phyloP scores from a whole-genome alignment of 1,284 basidiomycete genomes.

The Testicularia cyperi region DNA sequence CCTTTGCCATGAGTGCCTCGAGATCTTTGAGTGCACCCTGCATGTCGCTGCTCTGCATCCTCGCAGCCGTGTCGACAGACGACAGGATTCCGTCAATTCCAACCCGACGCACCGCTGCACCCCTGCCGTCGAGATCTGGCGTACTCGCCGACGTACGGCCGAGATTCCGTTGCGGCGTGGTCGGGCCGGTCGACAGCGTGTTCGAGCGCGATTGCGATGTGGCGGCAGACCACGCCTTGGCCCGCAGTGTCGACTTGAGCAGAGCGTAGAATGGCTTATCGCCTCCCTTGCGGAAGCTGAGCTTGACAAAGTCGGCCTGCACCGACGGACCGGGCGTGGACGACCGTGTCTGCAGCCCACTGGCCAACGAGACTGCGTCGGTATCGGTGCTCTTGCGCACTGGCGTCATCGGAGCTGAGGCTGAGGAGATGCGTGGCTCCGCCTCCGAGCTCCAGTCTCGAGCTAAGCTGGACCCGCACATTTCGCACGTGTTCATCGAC shows the following conservation, averaged over 20 bases:
- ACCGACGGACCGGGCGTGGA: conserved; percentile 67
- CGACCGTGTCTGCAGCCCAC: conserved; percentile 24
- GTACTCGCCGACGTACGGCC: conserved; percentile 7
- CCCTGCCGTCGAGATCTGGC: conserved; percentile 39
- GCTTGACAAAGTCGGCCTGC: conserved; percentile 62
- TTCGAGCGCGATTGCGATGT: background rate
- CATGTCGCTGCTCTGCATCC: conserved; percentile 71
- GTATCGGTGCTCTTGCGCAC: conserved; percentile 20
- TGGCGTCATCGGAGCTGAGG: conserved; percentile 15
- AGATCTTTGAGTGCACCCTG: conserved; percentile 81
- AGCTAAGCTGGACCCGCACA: conserved; percentile 74
- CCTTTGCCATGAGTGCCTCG: conserved; percentile 86
- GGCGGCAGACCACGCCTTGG: conserved; percentile 71
- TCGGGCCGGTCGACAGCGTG: background rate
- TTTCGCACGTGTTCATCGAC: conserved; percentile 76
- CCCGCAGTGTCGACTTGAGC: conserved; percentile 74
- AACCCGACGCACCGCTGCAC: conserved; percentile 24
- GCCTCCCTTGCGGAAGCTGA: conserved; percentile 89
- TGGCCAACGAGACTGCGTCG: conserved; percentile 19
- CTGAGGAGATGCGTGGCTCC: conserved; percentile 24
- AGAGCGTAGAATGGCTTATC: conserved; percentile 79
- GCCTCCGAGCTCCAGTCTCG: conserved; percentile 33
- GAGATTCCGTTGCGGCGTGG: background rate
- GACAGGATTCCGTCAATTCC: conserved; percentile 41
- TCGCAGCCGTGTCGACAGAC: conserved; percentile 59